Conservation (phyloP, 1,284 basidiomycete species). For the Ceratobasidium sp. region DNA sequence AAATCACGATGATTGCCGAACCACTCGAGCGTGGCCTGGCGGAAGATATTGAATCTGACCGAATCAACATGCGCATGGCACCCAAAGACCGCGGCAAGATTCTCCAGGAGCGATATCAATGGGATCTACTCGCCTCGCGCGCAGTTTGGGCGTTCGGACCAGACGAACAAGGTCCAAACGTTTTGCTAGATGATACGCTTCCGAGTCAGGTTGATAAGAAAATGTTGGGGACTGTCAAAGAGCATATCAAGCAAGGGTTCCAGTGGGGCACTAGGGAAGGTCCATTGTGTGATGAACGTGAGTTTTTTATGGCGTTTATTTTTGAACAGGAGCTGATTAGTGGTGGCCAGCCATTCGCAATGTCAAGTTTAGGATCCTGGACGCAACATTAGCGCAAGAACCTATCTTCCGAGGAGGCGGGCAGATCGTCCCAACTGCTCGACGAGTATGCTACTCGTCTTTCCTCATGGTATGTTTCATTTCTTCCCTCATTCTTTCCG, state of each 20-base stretch:
- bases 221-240: constrained; percentile 85
- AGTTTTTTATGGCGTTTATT: constrained; percentile 54
- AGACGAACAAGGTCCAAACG: constrained; percentile 94
- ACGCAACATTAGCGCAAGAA: constrained; percentile 90
- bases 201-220: constrained; percentile 97
- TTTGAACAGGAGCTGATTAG: neutral
- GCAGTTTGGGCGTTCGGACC: constrained; percentile 99
- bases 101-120: constrained; percentile 96
- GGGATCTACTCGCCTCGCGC: constrained; percentile 96
- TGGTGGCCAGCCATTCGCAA: constrained; percentile 84
- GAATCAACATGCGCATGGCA: constrained; percentile 91
- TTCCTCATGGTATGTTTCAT: constrained; percentile 82
- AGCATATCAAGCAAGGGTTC: constrained; percentile 98
- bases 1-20: constrained; percentile 97
- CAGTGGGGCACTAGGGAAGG: constrained; percentile 99
- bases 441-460: constrained; percentile 98
- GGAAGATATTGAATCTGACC: constrained; percentile 91
- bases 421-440: constrained; percentile 97
- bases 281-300: constrained; percentile 97
- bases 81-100: constrained; percentile 92
- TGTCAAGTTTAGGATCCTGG: constrained; percentile 95
- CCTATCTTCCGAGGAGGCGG: constrained; percentile 98
- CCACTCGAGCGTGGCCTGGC: constrained; percentile 92
- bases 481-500: neutral
- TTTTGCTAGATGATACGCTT: constrained; percentile 93